Evolutionary conservation across 768 basidiomycete genomes (phyloP).

Genomic region (Coprinopsis marcescibilis): DNA sequence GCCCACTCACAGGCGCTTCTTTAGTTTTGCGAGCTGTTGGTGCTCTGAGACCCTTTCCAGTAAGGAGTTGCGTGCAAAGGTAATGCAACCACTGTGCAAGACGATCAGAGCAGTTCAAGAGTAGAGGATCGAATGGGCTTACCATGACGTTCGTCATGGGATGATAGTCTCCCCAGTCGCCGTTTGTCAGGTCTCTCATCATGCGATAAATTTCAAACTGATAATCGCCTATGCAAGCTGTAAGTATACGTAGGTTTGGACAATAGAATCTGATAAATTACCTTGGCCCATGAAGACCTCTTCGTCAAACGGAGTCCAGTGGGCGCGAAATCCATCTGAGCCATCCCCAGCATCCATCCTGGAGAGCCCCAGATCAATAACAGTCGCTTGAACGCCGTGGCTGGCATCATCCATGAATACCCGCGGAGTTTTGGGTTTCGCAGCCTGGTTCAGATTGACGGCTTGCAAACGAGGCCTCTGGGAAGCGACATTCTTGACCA

Average conservation of each 20-base stretch:
- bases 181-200: slow-evolving; percentile 62
- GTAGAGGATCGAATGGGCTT: slow-evolving; percentile 18
- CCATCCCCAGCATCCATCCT: slow-evolving; percentile 63
- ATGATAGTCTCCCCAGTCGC: slow-evolving; percentile 69
- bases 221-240: slow-evolving; percentile 57
- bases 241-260: background rate
- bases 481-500: slow-evolving; percentile 55
- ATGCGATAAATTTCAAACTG: slow-evolving; percentile 94
- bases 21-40: slow-evolving; percentile 40
- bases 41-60: slow-evolving; percentile 59
- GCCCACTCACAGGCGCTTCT: slow-evolving; percentile 11
- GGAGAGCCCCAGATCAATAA: slow-evolving; percentile 94
- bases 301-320: slow-evolving; percentile 81
- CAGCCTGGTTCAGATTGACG: slow-evolving; percentile 27
- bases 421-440: slow-evolving; percentile 21
- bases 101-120: background rate
- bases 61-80: slow-evolving; percentile 64
- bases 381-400: slow-evolving; percentile 70
- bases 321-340: slow-evolving; percentile 37
- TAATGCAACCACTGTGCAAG: slow-evolving; percentile 84
- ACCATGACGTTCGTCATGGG: slow-evolving; percentile 92
- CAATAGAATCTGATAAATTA: slow-evolving; percentile 18
- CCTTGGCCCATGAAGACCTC: slow-evolving; percentile 93
- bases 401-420: slow-evolving; percentile 58
- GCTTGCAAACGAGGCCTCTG: slow-evolving; percentile 23